Percentiles rank a stretch among this genome's conserved stretches.
Conservation (phyloP, 306 rosid genomes). For the Purshia tridentata region DNA sequence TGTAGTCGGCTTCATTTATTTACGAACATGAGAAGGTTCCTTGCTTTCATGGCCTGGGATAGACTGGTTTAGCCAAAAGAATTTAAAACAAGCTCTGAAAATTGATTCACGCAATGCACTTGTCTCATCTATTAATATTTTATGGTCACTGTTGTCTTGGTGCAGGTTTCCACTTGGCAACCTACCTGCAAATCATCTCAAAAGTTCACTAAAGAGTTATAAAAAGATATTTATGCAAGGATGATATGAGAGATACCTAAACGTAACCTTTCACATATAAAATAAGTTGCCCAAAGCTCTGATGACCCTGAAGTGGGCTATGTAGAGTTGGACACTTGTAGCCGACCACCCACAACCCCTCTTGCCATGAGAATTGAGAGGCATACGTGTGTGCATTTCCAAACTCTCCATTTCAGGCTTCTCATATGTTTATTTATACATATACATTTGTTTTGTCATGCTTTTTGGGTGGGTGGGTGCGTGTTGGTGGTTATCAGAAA, state of each 20-base stretch:
- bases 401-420: background rate
- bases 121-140: background rate
- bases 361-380: background rate
- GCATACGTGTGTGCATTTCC: background rate
- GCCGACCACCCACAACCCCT: background rate
- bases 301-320: background rate
- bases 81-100: background rate
- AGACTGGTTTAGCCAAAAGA: background rate
- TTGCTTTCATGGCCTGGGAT: background rate
- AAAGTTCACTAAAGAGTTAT: background rate
- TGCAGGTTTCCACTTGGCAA: conserved; percentile 5
- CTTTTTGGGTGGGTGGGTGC: background rate
- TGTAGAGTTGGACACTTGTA: background rate
- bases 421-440: background rate
- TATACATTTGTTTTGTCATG: background rate
- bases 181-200: background rate
- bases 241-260: background rate
- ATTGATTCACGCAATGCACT: background rate
- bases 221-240: background rate
- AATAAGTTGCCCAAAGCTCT: background rate
- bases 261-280: background rate
- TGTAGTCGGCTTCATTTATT: background rate
- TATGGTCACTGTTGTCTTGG: background rate
- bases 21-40: background rate
- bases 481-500: background rate